A percentile compares a stretch with the other conserved stretches of the same genome.
Conservation (phyloP, 306 rosid species). For the Albizia julibrissin region DNA sequence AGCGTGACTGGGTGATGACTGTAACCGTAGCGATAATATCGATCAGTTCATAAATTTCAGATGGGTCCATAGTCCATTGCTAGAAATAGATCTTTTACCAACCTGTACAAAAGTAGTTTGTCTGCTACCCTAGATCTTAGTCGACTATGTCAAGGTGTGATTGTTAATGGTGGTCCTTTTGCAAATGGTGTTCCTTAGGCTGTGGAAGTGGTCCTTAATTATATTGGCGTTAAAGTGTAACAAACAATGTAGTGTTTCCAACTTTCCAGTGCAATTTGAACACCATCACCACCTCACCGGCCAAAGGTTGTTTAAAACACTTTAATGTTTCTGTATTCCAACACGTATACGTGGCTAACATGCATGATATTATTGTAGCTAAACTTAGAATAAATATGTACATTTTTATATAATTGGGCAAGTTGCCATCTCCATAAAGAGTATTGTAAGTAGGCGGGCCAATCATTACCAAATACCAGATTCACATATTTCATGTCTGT, state of each 20-base stretch:
- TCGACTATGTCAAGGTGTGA: background rate
- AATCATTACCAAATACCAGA: background rate
- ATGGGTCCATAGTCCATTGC: conserved; percentile 7
- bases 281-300: conserved; percentile 7
- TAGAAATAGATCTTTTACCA: background rate
- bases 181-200: conserved; percentile 46
- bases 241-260: background rate
- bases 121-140: conserved; percentile 18
- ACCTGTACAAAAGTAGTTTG: conserved; percentile 24
- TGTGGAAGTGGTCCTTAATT: conserved; percentile 65
- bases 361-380: conserved; percentile 35
- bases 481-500: background rate
- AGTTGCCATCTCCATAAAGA: conserved; percentile 8
- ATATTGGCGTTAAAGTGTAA: background rate
- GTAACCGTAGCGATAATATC: background rate
- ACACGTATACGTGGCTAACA: conserved; percentile 50
- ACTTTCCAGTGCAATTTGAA: background rate
- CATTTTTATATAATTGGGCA: background rate
- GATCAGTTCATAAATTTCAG: background rate
- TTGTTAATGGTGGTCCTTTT: conserved; percentile 43
- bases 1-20: background rate
- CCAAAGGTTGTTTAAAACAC: background rate
- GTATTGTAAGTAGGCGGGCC: background rate
- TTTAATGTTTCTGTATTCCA: conserved; percentile 11
- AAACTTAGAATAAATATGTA: conserved; percentile 1